Conservation (phyloP, 2,329 filamentous ascomycete species). For the Ceratocystiopsis sp. region DNA sequence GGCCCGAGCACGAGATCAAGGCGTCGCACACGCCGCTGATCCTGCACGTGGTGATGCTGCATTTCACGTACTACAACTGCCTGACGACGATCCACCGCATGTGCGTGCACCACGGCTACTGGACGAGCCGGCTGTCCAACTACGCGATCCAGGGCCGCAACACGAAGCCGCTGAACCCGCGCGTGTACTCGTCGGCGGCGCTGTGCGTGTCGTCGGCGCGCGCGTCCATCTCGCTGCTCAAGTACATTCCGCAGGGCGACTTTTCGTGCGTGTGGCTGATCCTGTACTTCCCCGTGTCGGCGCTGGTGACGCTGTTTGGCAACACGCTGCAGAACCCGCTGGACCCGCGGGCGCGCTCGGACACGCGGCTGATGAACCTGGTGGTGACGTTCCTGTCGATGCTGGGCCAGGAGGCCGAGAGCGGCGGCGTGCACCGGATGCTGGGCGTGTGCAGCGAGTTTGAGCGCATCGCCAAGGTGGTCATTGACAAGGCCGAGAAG, state of each 20-base stretch:
- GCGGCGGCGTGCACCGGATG: constrained; percentile 85
- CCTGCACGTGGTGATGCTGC: constrained; percentile 80
- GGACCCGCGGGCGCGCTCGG: constrained; percentile 72
- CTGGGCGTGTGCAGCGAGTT: constrained; percentile 90
- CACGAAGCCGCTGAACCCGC: constrained; percentile 73
- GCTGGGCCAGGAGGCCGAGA: constrained; percentile 75
- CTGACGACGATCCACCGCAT: constrained; percentile 95
- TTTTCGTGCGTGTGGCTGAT: constrained; percentile 94
- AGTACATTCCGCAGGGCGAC: constrained; percentile 91
- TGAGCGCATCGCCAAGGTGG: constrained; percentile 77
- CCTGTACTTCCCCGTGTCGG: constrained; percentile 90
- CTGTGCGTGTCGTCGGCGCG: constrained; percentile 85
- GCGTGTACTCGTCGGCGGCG: constrained; percentile 85
- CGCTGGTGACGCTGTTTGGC: constrained; percentile 85
- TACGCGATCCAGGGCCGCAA: constrained; percentile 92
- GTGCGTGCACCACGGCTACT: constrained; percentile 95
- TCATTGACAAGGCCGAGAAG: constrained; percentile 81
- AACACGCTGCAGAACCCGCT: constrained; percentile 93
- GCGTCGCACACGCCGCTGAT: constrained; percentile 86
- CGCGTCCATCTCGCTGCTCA: constrained; percentile 82
- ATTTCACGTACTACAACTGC: constrained; percentile 97
- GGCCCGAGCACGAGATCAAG: constrained; percentile 94
- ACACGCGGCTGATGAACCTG: constrained; percentile 78
- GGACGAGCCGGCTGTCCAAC: constrained; percentile 88
- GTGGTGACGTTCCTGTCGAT: constrained; percentile 87